Evolutionary conservation across 1,139 yeast genomes (phyloP).

Genomic region (Dujonia santamariae): DNA sequence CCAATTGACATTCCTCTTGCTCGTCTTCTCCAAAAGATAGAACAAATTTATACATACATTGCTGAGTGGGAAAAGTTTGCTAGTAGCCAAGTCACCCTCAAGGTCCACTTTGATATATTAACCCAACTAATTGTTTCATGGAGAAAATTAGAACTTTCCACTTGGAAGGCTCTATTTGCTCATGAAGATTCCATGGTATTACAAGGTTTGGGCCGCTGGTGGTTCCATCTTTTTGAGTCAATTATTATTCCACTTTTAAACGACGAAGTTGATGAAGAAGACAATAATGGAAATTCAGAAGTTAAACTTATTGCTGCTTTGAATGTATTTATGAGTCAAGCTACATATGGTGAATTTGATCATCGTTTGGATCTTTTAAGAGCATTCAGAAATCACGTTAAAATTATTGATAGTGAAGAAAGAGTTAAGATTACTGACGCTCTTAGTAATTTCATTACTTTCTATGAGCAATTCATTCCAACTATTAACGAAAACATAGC

Average conservation of each 20-base stretch:
- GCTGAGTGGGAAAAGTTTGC: slow-evolving; percentile 96
- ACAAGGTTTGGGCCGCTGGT: slow-evolving; percentile 70
- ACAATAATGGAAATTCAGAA: slow-evolving; percentile 16
- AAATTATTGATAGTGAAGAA: slow-evolving; percentile 18
- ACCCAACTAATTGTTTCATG: slow-evolving; percentile 77
- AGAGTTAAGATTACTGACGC: slow-evolving; percentile 27
- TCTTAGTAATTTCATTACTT: slow-evolving; percentile 59
- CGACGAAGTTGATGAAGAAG: slow-evolving; percentile 23
- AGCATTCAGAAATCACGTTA: slow-evolving; percentile 59
- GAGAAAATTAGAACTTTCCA: slow-evolving; percentile 82
- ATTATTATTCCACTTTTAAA: slow-evolving; percentile 49
- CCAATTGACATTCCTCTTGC: slow-evolving; percentile 74
- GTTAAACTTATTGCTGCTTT: slow-evolving; percentile 62
- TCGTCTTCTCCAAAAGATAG: slow-evolving; percentile 74
- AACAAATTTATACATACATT: slow-evolving; percentile 77
- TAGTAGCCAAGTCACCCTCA: slow-evolving; percentile 68
- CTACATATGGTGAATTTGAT: slow-evolving; percentile 71
- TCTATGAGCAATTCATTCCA: slow-evolving; percentile 62
- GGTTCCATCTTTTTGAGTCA: slow-evolving; percentile 86
- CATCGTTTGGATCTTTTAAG: slow-evolving; percentile 55
- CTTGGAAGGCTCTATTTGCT: slow-evolving; percentile 78
- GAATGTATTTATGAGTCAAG: slow-evolving; percentile 70
- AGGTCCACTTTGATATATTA: slow-evolving; percentile 50
- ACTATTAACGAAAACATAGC: slow-evolving; percentile 44
- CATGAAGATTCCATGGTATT: slow-evolving; percentile 59